Base-by-base conservation (phyloP, 2,329 filamentous ascomycete species). In the Metarhizium robertsii region DNA sequence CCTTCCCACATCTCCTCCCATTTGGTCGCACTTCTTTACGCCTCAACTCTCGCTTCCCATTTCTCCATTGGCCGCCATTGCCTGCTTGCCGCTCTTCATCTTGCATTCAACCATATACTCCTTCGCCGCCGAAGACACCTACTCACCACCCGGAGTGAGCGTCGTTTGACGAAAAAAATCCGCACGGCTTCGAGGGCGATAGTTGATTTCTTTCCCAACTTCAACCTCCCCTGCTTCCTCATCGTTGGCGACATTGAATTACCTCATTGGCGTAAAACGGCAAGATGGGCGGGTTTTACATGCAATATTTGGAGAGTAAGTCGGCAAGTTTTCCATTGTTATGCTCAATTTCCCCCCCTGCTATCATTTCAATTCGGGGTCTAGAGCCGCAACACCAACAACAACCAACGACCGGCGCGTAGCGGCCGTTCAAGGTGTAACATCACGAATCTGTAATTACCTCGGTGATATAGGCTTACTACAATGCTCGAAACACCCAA, bases 271-370 rank as follows among this genome's bases (percentile, higher is more conserved):
- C 61, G 57, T 58, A 50, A 56, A 62, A 60, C 59, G 62, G 55
- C 69, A 78, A 63, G 60, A 85, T 85, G 82, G 77, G 76, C 64
- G 83, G 83, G 61, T 86, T 85, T 66, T 86, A 86, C 67, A 86
- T 86, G 78, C 84, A 87, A 65, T 88, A 88, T 69, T 76, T 88
- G 61, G 83, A 86, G 69, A 87, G 85, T 88, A 85, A 82, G 85
- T 86, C 63, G 52, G 8, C 6, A 48, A 30, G 4, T 7, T 30
- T 30, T 46, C 58, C 53, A 5, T 61, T 61, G 45, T 54, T 53
- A 58, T 45, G 18, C 30, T 25, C 43, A 14, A 18, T 47, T 38
- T 50, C 42, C 48, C 40, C 40, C 42, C 16, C 42, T 16, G 20
- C 45, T 16, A 30, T 16, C 16, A 10, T 18, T 6, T 48, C 45